These are phyloP conservation scores for Parastagonospora avenae DNA, from an alignment of 2,329 filamentous ascomycete genomes.

Conservation along the genomic window DNA sequence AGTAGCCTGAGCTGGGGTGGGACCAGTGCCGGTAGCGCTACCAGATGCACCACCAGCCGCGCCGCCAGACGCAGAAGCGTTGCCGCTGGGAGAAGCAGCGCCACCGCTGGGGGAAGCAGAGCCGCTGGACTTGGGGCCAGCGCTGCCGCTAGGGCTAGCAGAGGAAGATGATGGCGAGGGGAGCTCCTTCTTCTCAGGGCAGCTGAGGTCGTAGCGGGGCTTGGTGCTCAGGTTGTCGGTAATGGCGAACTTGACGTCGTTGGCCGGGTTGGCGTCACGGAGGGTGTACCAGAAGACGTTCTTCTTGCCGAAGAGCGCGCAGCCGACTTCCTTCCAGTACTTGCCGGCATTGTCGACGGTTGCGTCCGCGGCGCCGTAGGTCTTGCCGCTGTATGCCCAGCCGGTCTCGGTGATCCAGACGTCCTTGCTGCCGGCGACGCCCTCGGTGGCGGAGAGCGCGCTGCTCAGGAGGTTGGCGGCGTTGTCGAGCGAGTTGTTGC, in stretches of 20 bases:
- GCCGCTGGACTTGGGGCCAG: neutral
- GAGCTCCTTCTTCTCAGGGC: constrained; percentile 39
- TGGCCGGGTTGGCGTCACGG: constrained; percentile 57
- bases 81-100: neutral
- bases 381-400: constrained; percentile 41
- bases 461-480: constrained; percentile 47
- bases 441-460: constrained; percentile 35
- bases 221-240: constrained; percentile 59
- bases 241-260: constrained; percentile 64
- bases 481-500: constrained; percentile 43
- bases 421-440: constrained; percentile 36
- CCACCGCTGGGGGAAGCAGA: neutral
- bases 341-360: constrained; percentile 35
- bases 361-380: constrained; percentile 34
- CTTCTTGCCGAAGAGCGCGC: constrained; percentile 37
- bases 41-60: neutral
- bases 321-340: constrained; percentile 44
- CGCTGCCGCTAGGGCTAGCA: neutral
- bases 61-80: no score
- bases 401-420: constrained; percentile 49
- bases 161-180: constrained; percentile 9
- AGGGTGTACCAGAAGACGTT: constrained; percentile 47
- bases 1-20: neutral
- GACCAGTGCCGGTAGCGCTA: neutral
- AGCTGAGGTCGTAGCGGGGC: constrained; percentile 60